Evolutionary conservation across 2,329 filamentous ascomycete species (phyloP), one percentile per base, ranked within the genome.

Genomic region (Venturia effusa): DNA sequence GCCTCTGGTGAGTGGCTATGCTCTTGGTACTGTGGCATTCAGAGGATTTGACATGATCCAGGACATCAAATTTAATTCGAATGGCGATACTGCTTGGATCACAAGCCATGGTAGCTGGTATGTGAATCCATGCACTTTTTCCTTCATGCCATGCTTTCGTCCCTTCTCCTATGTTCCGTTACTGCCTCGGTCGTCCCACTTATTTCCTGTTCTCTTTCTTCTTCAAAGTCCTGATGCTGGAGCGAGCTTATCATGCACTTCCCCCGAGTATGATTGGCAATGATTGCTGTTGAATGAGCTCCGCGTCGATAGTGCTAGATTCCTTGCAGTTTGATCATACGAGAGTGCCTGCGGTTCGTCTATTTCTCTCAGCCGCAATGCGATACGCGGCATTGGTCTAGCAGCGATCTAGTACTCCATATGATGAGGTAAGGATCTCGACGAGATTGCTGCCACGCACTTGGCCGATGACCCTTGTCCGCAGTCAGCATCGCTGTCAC

Each of bases 21-120:
- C 19, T 11, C 15, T 34, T 15, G 15, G 30, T 17, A 34, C 51
- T 57, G n/a, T n/a, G n/a, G n/a, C n/a, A n/a, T 34, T 34, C 27
- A 22, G 13, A 27, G 3, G 11, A 17, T n/a, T 3, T 34, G 30
- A 57, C 5, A 13, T 57, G 51, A 57, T 24, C 1, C n/a, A 40
- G 0, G 87, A 90, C 67, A 83, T 91, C 70, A 84, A 84, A 66
- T 92, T 92, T 76, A 79, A 83, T 67, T 69, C 77, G 48, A 83
- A 83, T 41, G 81, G 79, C 15, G 80, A 78, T 1, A 75, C 77
- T 1, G 87, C 86, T 0, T 91, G 83, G 74, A 76, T 92, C 22
- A 79, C 84, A 0, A 89, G 91, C 74, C 88, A 90, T 72, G 88
- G 88, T 17, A 87, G 83, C 72, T 90, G 88, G 86, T 64, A 67